Conservation (phyloP, 2,329 filamentous ascomycete species). For the Penicillium sp. region DNA sequence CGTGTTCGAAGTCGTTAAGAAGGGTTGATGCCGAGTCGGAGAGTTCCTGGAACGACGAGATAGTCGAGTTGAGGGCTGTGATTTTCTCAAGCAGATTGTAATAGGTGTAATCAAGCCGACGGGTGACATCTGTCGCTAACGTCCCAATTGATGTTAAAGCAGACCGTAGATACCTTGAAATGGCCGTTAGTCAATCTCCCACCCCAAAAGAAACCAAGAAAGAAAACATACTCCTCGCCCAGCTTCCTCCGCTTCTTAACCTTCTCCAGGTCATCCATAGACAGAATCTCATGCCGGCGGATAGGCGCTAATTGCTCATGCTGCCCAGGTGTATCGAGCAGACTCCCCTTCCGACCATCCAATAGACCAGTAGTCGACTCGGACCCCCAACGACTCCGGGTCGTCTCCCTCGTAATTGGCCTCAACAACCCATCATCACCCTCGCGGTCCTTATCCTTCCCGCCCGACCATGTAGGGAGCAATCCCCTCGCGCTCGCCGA, state of each 20-base stretch:
- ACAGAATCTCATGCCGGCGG: conserved; percentile 32
- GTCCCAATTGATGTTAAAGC: conserved; percentile 39
- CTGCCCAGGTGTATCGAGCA: conserved; percentile 29
- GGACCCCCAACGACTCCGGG: conserved; percentile 35
- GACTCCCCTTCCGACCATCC: conserved; percentile 32
- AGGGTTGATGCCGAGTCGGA: conserved; percentile 38
- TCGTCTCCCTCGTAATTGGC: conserved; percentile 34
- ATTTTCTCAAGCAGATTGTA: conserved; percentile 50
- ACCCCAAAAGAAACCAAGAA: background rate
- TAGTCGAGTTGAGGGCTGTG: conserved; percentile 41
- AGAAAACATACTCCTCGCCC: conserved; percentile 65
- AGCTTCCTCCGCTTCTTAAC: conserved; percentile 68
- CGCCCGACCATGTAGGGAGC: conserved; percentile 33
- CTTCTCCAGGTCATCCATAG: conserved; percentile 37
- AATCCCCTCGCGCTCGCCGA: conserved; percentile 33
- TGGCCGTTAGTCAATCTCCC: background rate
- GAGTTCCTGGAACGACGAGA: conserved; percentile 45
- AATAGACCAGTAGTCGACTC: conserved; percentile 29
- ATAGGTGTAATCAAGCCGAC: conserved; percentile 50
- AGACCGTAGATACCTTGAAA: conserved; percentile 34
- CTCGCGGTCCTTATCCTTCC: conserved; percentile 34
- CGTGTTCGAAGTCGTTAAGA: conserved; percentile 40
- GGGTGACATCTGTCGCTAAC: conserved; percentile 45
- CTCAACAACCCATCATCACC: conserved; percentile 32
- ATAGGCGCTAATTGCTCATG: conserved; percentile 29